Percentiles rank a stretch among this genome's conserved stretches.
Evolutionary conservation across 306 rosid species (phyloP).

Genomic region (Cucurbita moschata): DNA sequence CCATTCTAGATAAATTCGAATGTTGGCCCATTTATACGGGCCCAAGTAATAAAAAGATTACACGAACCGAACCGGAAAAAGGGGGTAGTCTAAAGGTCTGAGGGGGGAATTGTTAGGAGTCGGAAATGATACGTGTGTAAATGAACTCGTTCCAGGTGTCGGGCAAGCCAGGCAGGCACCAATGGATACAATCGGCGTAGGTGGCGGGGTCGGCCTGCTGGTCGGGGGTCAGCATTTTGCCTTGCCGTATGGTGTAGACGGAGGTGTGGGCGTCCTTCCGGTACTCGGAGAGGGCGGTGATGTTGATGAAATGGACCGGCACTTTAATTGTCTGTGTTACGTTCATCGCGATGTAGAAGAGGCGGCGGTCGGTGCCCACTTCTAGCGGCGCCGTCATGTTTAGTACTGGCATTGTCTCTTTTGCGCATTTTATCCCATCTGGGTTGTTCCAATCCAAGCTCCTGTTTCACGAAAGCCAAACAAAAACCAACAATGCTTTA

Average conservation of each 20-base stretch:
- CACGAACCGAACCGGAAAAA: too few species aligned
- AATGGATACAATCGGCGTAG: constrained; percentile 85
- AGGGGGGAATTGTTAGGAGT: constrained; percentile 22
- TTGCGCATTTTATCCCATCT: constrained; percentile 76
- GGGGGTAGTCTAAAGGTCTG: not conserved
- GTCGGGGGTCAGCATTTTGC: constrained; percentile 48
- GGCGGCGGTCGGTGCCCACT: constrained; percentile 69
- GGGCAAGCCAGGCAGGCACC: constrained; percentile 95
- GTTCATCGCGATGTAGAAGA: constrained; percentile 36
- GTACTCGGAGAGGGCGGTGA: constrained; percentile 60
- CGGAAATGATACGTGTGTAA: constrained; percentile 53
- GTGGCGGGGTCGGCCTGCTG: constrained; percentile 75
- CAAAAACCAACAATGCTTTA: too few species aligned
- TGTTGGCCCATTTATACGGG: too few species aligned
- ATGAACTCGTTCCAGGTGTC: constrained; percentile 91
- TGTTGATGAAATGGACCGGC: constrained; percentile 51
- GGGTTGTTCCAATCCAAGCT: constrained; percentile 84
- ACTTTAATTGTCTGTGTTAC: constrained; percentile 34
- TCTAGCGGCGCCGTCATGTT: constrained; percentile 32
- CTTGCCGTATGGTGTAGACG: constrained; percentile 74
- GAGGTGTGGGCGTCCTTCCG: constrained; percentile 94
- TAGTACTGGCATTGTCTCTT: constrained; percentile 56
- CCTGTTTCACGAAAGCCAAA: constrained; percentile 18
- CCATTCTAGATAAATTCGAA: too few species aligned
- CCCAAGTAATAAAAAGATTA: too few species aligned